A percentile compares a stretch with the other conserved stretches of the same genome.
These are phyloP conservation scores for Exserohilum turcica DNA, from an alignment of 2,329 filamentous ascomycete species.

Conservation along the genomic window DNA sequence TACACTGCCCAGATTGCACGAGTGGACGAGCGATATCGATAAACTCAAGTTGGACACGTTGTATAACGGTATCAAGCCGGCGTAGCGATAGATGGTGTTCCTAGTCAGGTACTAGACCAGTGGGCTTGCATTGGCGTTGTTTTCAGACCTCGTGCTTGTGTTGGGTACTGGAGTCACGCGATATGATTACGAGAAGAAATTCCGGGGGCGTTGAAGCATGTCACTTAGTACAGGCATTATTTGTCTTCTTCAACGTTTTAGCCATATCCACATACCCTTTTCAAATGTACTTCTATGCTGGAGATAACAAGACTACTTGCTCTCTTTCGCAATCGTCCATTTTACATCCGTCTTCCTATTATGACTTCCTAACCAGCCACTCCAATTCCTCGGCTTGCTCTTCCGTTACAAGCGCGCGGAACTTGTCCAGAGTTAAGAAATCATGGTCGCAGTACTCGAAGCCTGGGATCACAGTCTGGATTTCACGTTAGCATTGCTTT, in stretches of 20 bases:
- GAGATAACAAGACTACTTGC: no score
- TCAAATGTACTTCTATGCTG: no score
- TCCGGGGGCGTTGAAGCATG: no score
- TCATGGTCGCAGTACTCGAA: slow-evolving; percentile 72
- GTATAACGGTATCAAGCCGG: slow-evolving; percentile 27
- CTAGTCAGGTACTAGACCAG: background rate
- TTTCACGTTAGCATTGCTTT: background rate
- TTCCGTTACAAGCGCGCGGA: slow-evolving; percentile 56
- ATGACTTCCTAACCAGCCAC: slow-evolving; percentile 47
- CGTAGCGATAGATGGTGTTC: background rate
- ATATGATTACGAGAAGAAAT: no score
- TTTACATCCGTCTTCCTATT: background rate
- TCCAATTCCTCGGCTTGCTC: slow-evolving; percentile 56
- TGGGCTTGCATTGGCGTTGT: no score
- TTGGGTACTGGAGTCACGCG: no score
- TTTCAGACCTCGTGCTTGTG: no score
- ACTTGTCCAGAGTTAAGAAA: slow-evolving; percentile 59
- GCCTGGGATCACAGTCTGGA: slow-evolving; percentile 66
- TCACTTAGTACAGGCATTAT: no score
- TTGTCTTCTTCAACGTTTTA: no score
- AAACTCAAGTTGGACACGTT: slow-evolving; percentile 27
- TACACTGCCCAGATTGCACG: slow-evolving; percentile 15
- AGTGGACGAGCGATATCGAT: slow-evolving; percentile 27
- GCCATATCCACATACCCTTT: no score
- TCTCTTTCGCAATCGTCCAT: background rate